Evolutionary conservation across 1,139 yeast species (phyloP).

Genomic region (Zygoascus sp.): DNA sequence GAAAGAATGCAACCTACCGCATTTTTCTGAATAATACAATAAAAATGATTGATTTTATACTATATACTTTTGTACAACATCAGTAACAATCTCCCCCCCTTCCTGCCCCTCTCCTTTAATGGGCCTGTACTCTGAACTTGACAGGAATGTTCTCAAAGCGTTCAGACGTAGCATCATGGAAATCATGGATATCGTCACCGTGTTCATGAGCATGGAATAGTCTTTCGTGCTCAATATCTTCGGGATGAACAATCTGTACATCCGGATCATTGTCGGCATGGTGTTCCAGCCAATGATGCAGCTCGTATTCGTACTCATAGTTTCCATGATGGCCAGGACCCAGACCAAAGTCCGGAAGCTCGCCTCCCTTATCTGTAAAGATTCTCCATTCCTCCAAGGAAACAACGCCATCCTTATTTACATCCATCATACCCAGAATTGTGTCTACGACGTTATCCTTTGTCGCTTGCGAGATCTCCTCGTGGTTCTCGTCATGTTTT

Average conservation of each 20-base stretch:
- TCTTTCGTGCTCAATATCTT: conserved; percentile 84
- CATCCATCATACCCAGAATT: conserved; percentile 59
- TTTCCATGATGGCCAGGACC: conserved; percentile 98
- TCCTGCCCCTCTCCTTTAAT: no score
- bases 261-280: conserved; percentile 83
- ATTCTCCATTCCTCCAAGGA: conserved; percentile 65
- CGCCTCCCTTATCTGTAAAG: conserved; percentile 60
- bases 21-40: not conserved
- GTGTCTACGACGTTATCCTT: conserved; percentile 53
- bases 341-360: conserved; percentile 85
- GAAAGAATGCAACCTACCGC: no score
- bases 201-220: conserved; percentile 89
- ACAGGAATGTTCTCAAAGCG: conserved; percentile 37
- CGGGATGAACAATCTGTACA: conserved; percentile 72
- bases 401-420: conserved; percentile 60
- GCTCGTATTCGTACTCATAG: conserved; percentile 88
- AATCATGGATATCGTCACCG: conserved; percentile 44
- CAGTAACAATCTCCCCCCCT: no score
- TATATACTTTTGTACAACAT: no score
- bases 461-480: conserved; percentile 49
- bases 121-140: conserved; percentile 26
- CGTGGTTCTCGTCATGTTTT: conserved; percentile 54
- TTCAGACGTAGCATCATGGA: conserved; percentile 38
- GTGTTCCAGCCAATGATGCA: conserved; percentile 89
- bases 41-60: not conserved